These are phyloP conservation scores for Colletotrichum noveboracense DNA, from an alignment of 2,329 filamentous ascomycete species.

Conservation along the genomic window DNA sequence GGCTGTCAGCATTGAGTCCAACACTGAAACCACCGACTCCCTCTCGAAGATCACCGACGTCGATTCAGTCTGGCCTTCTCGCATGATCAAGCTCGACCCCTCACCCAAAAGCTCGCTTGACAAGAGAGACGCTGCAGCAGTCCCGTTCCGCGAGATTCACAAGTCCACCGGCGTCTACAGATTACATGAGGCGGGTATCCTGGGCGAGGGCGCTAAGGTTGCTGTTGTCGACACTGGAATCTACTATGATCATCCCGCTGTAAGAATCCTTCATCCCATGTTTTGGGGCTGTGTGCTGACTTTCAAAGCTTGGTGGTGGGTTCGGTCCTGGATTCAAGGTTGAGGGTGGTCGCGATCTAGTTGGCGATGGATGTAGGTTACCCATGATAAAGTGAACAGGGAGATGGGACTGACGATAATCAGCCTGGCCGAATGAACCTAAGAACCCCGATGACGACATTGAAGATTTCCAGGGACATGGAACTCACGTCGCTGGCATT, in stretches of 20 bases:
- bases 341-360: conserved; percentile 3
- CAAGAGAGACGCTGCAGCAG: neutral
- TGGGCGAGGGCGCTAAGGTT: conserved; percentile 5
- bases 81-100: neutral
- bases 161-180: conserved; percentile 43
- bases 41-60: neutral
- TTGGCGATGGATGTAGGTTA: conserved; percentile 18
- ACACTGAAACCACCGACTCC: neutral
- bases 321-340: conserved; percentile 12
- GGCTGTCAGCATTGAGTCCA: neutral
- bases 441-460: conserved; percentile 40
- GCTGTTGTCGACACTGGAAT: conserved; percentile 13
- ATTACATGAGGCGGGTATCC: conserved; percentile 38
- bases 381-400: conserved; percentile 20
- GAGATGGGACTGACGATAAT: neutral
- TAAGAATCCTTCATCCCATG: neutral
- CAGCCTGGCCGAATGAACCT: conserved; percentile 21
- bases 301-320: neutral
- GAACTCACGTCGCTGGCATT: conserved; percentile 39
- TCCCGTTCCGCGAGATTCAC: conserved; percentile 29
- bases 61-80: conserved; percentile 1
- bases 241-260: conserved; percentile 10
- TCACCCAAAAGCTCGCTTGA: neutral
- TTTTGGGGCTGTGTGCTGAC: rapidly evolving
- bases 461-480: conserved; percentile 38